A percentile compares a stretch with the other conserved stretches of the same genome.
These are phyloP conservation scores for Malassezia nana DNA, from an alignment of 1,284 basidiomycete species.

Conservation along the genomic window DNA sequence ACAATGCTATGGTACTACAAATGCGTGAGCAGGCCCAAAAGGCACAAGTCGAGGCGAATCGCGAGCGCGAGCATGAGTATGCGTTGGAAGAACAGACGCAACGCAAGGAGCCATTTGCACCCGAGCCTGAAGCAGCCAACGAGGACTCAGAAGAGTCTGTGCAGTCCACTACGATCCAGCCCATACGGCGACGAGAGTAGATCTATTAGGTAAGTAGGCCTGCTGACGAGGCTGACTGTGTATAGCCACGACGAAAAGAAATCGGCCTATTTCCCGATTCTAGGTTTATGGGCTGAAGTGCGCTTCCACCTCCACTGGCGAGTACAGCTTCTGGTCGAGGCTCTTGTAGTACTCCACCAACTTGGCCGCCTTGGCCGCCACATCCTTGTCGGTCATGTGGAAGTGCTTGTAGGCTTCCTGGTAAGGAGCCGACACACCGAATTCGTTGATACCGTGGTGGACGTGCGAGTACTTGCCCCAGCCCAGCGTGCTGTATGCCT, in stretches of 20 bases:
- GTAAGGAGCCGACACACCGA: slow-evolving; percentile 78
- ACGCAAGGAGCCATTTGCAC: background rate
- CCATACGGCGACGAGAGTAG: slow-evolving; percentile 1
- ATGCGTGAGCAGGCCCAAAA: slow-evolving; percentile 5
- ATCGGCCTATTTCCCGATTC: background rate
- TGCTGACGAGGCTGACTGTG: no score
- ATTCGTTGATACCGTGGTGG: slow-evolving; percentile 33
- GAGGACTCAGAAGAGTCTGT: background rate
- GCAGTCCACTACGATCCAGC: background rate
- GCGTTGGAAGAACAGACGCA: background rate
- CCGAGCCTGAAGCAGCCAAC: background rate
- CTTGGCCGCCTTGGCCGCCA: slow-evolving; percentile 71
- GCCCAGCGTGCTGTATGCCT: slow-evolving; percentile 57
- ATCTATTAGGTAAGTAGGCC: background rate
- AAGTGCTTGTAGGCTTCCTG: slow-evolving; percentile 64
- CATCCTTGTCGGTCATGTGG: slow-evolving; percentile 53
- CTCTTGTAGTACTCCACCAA: slow-evolving; percentile 77
- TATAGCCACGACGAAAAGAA: no score
- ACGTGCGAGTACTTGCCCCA: slow-evolving; percentile 47
- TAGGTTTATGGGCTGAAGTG: background rate
- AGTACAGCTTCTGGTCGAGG: slow-evolving; percentile 63
- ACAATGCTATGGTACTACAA: slow-evolving; percentile 19
- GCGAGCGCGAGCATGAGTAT: slow-evolving; percentile 6
- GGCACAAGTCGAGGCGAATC: background rate
- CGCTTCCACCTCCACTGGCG: slow-evolving; percentile 56